Evolutionary conservation across 352 stramenopile species (phyloP).

Genomic region (Pythium scleroteichum): DNA sequence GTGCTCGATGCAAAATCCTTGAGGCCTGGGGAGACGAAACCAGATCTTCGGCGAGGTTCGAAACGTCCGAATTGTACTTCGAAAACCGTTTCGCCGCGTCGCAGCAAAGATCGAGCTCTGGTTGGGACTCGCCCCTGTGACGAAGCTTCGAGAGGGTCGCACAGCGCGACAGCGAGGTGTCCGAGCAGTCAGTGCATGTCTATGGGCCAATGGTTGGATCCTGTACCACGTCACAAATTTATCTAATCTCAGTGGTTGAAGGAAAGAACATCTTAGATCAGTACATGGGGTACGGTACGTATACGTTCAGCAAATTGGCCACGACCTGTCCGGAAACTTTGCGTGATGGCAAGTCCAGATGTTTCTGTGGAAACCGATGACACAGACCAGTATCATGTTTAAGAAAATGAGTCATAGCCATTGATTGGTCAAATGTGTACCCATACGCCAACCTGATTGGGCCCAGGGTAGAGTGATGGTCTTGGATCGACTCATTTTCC

Average conservation of each 20-base stretch:
- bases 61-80: too few species aligned
- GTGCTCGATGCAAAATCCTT: too few species aligned
- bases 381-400: slow-evolving; percentile 1
- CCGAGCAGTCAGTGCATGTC: too few species aligned
- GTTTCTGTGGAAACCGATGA: background rate
- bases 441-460: background rate
- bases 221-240: too few species aligned
- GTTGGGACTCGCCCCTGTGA: too few species aligned
- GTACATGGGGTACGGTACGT: background rate
- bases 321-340: background rate
- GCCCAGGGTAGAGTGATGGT: background rate
- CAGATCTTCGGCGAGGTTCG: too few species aligned
- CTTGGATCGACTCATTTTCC: slow-evolving; percentile 13
- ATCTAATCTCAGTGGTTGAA: background rate
- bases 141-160: too few species aligned
- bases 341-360: background rate
- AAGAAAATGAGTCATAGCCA: background rate
- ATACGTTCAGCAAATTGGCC: slow-evolving; percentile 1
- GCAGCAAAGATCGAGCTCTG: too few species aligned
- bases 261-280: background rate
- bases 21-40: too few species aligned
- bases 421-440: background rate
- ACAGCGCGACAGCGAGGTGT: too few species aligned
- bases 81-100: too few species aligned
- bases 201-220: too few species aligned